Base-by-base conservation (phyloP, 2,329 filamentous ascomycete species). In the Colletotrichum limetticola region DNA sequence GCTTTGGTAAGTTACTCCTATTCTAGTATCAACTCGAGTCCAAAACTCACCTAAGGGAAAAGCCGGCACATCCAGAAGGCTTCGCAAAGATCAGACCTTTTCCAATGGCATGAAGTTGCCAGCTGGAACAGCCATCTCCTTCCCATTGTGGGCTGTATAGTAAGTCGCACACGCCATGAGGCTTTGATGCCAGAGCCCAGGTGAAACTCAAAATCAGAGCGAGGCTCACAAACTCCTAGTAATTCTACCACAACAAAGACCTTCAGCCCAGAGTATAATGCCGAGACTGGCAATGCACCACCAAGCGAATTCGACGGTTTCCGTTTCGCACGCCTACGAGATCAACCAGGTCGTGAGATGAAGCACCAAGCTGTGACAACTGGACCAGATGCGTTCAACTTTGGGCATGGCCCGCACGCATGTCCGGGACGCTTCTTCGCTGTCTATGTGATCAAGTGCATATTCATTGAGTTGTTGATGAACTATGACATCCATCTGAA, bases 301-400 rank as follows among this genome's bases (percentile, higher is more conserved):
- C 75, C 78, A 1, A 69, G 76, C 11, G 71, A 62, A 1, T 79
- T 78, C 37, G 77, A 79, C 19, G 76, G 75, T 1, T 74, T 77
- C 49, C 76, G 78, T 19, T 79, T 79, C 57, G 66, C 68, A 2
- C 76, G 78, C 11, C 49, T 76, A 2, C 76, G 77, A 8, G 57
- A 76, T 1, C 56, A 65, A 22, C 72, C 71, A 11, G 76, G 59
- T 12, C 60, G 59, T 30, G 75, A 74, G 37, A 70, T 66, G 56
- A 76, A 77, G 24, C 71, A 78, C n/a, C 79, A 82, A 66, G 81
- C 78, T 46, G 81, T 79, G 3, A 78, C 79, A 2, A 78, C 80
- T 5, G 77, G 75, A 1, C 74, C 86, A 7, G 82, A 84, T 26
- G 81, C 80, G 0, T 86, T 88, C 68, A 86, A 88, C 72, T 82